Conservation (phyloP, 108 stramenopile genomes). For the Nitzschia putrida region DNA sequence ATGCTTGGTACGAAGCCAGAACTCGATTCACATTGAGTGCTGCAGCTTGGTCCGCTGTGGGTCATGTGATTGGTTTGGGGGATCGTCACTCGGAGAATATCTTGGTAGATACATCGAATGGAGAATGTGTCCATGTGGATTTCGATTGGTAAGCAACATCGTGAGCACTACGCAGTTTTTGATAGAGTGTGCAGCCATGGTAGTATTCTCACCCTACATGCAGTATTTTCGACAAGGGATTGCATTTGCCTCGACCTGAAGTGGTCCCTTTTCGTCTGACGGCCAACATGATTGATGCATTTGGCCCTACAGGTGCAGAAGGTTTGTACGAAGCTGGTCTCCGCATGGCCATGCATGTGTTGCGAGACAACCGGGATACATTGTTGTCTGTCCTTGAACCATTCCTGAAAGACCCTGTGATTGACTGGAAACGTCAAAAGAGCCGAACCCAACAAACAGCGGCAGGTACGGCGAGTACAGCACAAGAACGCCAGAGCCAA, state of each 20-base stretch:
- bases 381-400: constrained; percentile 96
- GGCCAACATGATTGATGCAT: constrained; percentile 97
- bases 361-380: constrained; percentile 91
- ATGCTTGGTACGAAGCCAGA: constrained; percentile 96
- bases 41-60: constrained; percentile 91
- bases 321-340: constrained; percentile 85
- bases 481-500: constrained; percentile 1
- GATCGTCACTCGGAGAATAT: constrained; percentile 99
- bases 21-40: constrained; percentile 88
- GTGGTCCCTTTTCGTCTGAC: constrained; percentile 98
- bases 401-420: constrained; percentile 93
- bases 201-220: not conserved
- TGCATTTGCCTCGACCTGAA: constrained; percentile 88
- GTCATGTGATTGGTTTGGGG: constrained; percentile 96
- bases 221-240: constrained; percentile 98
- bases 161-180: not conserved
- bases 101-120: constrained; percentile 88
- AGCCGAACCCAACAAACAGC: constrained; percentile 45
- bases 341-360: constrained; percentile 77
- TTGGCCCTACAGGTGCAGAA: constrained; percentile 89
- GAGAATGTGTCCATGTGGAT: constrained; percentile 98
- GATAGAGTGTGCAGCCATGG: not conserved
- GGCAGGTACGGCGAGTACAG: constrained; percentile 9
- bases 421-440: constrained; percentile 71
- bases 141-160: constrained; percentile 85